Conservation (phyloP, 169 alveolate species). For the Babesia ovis region DNA sequence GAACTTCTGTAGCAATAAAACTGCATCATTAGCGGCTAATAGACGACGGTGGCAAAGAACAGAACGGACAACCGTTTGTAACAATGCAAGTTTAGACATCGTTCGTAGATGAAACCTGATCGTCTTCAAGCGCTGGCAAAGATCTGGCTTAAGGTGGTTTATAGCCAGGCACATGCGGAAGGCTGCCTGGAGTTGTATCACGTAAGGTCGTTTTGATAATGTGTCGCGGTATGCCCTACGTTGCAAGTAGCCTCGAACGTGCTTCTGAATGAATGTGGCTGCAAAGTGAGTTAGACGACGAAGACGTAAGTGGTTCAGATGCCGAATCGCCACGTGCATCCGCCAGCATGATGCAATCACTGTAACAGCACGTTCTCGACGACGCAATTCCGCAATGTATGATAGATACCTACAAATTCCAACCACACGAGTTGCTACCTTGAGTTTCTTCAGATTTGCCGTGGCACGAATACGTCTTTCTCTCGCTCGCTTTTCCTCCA, state of each 20-base stretch:
- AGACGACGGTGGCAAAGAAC: constrained; percentile 15
- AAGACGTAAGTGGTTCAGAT: constrained; percentile 39
- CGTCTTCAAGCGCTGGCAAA: neutral
- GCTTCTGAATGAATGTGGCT: constrained; percentile 67
- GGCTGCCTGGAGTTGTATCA: constrained; percentile 45
- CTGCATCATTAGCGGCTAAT: constrained; percentile 14
- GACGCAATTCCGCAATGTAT: constrained; percentile 3
- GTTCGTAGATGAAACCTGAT: constrained; percentile 2
- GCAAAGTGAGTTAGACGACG: constrained; percentile 34
- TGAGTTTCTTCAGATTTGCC: constrained; percentile 21
- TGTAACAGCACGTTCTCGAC: constrained; percentile 50
- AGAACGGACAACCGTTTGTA: constrained; percentile 7
- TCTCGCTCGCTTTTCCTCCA: constrained; percentile 18
- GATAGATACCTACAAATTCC: constrained; percentile 7
- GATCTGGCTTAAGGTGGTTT: neutral
- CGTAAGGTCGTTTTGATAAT: constrained; percentile 9
- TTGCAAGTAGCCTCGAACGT: constrained; percentile 54
- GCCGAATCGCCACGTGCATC: constrained; percentile 52
- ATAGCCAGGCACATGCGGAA: constrained; percentile 22
- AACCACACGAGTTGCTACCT: constrained; percentile 2
- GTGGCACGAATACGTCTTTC: constrained; percentile 3
- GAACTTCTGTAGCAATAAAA: constrained; percentile 33
- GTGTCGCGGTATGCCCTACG: constrained; percentile 18
- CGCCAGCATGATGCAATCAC: constrained; percentile 59
- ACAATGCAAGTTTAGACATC: neutral